Evolutionary conservation across 148 eudicot genomes (phyloP).

Genomic region (Amaranthus hypochondriacus): DNA sequence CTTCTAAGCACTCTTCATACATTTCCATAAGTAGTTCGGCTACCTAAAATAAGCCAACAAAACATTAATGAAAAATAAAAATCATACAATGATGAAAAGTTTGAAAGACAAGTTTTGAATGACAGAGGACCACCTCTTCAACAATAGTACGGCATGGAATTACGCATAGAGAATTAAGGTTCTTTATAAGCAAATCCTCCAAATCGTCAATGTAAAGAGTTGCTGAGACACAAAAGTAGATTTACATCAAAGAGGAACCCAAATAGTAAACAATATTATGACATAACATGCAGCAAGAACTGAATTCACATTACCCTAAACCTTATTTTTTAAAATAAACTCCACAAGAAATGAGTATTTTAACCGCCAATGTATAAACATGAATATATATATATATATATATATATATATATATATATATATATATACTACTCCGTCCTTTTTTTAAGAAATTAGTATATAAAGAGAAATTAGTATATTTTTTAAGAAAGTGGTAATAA

Average conservation of each 20-base stretch:
- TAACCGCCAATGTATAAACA: background rate
- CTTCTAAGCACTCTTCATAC: constrained; percentile 71
- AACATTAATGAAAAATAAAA: background rate
- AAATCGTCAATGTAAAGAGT: constrained; percentile 52
- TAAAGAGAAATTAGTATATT: too few species aligned
- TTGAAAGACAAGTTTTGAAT: too few species aligned
- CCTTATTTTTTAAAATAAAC: background rate
- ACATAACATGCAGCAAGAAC: background rate
- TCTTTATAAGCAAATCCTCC: constrained; percentile 47
- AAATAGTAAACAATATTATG: background rate
- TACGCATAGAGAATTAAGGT: too few species aligned
- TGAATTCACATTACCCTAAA: background rate
- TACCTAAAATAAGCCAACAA: constrained; percentile 29
- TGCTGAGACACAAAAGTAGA: constrained; percentile 26
- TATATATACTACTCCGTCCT: background rate
- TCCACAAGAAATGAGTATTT: background rate
- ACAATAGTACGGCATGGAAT: too few species aligned
- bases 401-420: background rate
- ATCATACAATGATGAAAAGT: too few species aligned
- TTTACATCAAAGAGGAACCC: background rate
- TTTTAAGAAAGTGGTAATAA: too few species aligned
- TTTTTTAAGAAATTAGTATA: too few species aligned
- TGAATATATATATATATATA: background rate
- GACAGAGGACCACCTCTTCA: too few species aligned
- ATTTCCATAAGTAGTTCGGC: constrained; percentile 47